Evolutionary conservation across 2,329 filamentous ascomycete genomes (phyloP).

Genomic region (Fusarium bulbicola): DNA sequence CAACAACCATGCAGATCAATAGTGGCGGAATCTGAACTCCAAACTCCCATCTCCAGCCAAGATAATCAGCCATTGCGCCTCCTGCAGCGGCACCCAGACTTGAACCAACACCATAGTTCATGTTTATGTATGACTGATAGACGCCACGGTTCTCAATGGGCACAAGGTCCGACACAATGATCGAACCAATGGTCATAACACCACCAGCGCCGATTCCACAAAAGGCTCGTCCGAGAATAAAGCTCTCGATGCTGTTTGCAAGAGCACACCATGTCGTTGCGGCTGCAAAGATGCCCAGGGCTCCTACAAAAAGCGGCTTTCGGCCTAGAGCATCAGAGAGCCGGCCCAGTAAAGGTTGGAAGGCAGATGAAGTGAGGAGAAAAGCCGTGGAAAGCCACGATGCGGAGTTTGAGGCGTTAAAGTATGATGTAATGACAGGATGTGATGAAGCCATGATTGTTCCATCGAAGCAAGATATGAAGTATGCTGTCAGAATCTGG

Average conservation of each 20-base stretch:
- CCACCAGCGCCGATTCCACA: conserved; percentile 80
- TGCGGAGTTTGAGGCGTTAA: conserved; percentile 78
- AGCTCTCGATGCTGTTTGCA: conserved; percentile 72
- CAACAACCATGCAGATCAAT: conserved; percentile 56
- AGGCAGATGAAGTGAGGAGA: conserved; percentile 77
- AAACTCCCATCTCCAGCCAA: conserved; percentile 81
- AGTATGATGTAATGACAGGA: conserved; percentile 83
- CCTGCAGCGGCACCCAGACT: conserved; percentile 74
- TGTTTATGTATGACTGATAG: conserved; percentile 77
- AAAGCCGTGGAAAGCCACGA: conserved; percentile 87
- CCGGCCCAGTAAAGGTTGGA: conserved; percentile 78
- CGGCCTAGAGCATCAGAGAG: conserved; percentile 79
- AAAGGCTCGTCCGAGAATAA: conserved; percentile 75
- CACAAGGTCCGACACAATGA: conserved; percentile 78
- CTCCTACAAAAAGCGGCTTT: conserved; percentile 71
- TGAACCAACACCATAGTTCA: conserved; percentile 67
- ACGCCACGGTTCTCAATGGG: conserved; percentile 74
- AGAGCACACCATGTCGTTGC: conserved; percentile 76
- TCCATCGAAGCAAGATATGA: conserved; percentile 74
- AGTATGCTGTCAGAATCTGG: conserved; percentile 66
- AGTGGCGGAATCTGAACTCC: conserved; percentile 67
- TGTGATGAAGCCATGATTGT: conserved; percentile 86
- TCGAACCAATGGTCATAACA: conserved; percentile 72
- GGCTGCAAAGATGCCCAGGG: conserved; percentile 68
- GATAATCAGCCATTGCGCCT: conserved; percentile 72